These are phyloP conservation scores for Debaryomyces psychrophilus DNA, from an alignment of 1,139 yeast species.

Conservation along the genomic window DNA sequence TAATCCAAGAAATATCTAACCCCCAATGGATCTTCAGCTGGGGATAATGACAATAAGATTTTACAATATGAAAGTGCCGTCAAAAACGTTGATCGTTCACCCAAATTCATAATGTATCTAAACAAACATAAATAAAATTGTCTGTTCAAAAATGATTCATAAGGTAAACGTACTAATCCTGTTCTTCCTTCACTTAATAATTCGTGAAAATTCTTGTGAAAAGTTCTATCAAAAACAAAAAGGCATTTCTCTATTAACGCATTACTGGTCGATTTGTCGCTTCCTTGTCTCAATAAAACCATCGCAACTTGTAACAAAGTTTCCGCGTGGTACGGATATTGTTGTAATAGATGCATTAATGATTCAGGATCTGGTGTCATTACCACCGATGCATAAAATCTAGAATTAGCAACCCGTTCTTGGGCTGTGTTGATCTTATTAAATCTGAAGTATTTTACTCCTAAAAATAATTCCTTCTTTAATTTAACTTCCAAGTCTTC, in stretches of 20 bases:
- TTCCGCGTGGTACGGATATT: conserved; percentile 74
- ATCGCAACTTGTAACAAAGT: conserved; percentile 80
- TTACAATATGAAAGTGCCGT: conserved; percentile 82
- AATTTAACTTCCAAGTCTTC: conserved; percentile 41
- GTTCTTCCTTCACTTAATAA: conserved; percentile 53
- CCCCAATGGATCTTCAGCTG: conserved; percentile 84
- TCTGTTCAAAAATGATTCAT: conserved; percentile 72
- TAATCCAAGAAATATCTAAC: conserved; percentile 81
- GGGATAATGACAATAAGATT: conserved; percentile 66
- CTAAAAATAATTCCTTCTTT: conserved; percentile 45
- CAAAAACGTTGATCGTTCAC: conserved; percentile 74
- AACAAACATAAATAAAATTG: conserved; percentile 75
- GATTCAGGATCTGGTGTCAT: conserved; percentile 74
- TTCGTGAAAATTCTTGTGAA: conserved; percentile 45
- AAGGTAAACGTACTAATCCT: conserved; percentile 73
- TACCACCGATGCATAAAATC: conserved; percentile 68
- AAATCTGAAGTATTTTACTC: conserved; percentile 60
- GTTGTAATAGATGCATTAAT: conserved; percentile 56
- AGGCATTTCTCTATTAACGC: conserved; percentile 76
- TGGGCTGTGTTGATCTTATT: conserved; percentile 42
- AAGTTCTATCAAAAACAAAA: conserved; percentile 72
- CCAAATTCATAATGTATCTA: conserved; percentile 69
- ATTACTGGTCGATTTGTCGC: conserved; percentile 64
- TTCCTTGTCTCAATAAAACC: conserved; percentile 76
- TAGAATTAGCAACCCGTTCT: conserved; percentile 55